Percentiles rank a stretch among this genome's conserved stretches.
Evolutionary conservation across 179 eudicot species (phyloP).

Genomic region (Beta macrorhiza): DNA sequence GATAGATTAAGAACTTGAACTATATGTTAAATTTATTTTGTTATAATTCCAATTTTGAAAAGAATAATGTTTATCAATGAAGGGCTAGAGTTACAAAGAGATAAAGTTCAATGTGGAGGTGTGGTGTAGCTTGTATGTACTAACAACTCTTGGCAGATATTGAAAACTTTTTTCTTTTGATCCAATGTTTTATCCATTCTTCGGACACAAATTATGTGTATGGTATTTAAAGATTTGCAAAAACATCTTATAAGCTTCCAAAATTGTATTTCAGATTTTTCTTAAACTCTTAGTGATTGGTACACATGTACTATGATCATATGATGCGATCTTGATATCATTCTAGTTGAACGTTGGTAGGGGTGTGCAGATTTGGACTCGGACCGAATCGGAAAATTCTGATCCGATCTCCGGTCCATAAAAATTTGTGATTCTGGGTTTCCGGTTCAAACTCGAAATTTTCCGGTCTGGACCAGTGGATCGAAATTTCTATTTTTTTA

Average conservation of each 20-base stretch:
- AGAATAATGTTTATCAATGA: neutral
- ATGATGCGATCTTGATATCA: neutral
- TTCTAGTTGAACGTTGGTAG: too few relatives aligned
- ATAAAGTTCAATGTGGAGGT: constrained; percentile 30
- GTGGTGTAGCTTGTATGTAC: constrained; percentile 51
- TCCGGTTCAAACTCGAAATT: too few relatives aligned
- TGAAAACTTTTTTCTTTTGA: constrained; percentile 6
- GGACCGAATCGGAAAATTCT: too few relatives aligned
- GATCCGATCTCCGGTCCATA: too few relatives aligned
- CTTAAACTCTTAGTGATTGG: too few relatives aligned
- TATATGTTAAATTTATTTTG: constrained; percentile 7
- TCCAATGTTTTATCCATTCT: constrained; percentile 19
- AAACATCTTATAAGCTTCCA: neutral
- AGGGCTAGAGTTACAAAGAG: constrained; percentile 17
- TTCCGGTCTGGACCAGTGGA: too few relatives aligned
- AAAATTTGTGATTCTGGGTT: too few relatives aligned
- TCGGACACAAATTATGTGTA: constrained; percentile 9
- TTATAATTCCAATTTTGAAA: neutral
- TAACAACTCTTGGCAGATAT: constrained; percentile 25
- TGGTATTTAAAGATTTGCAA: constrained; percentile 18
- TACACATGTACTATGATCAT: too few relatives aligned
- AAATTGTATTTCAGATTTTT: neutral
- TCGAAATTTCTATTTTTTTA: too few relatives aligned
- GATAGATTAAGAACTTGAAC: constrained; percentile 20
- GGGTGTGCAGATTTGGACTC: too few relatives aligned